These are phyloP conservation scores for Mycena floridula DNA, from an alignment of 768 basidiomycete species.

Conservation along the genomic window DNA sequence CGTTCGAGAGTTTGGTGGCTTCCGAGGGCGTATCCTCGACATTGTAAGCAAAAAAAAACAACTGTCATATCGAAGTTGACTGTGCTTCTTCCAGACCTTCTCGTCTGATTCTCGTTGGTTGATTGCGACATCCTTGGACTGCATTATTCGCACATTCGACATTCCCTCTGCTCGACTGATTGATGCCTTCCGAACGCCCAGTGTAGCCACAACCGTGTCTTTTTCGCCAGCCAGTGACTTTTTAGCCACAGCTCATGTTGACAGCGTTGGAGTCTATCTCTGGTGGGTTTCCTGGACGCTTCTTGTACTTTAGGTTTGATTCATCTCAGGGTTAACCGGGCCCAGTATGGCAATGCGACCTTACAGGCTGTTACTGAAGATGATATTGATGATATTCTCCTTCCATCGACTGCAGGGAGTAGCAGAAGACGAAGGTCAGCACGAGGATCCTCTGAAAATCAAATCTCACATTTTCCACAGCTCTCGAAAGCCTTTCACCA, in stretches of 20 bases:
- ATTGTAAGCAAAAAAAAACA: conserved; percentile 67
- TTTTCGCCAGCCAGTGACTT: conserved; percentile 97
- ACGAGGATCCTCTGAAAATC: not conserved
- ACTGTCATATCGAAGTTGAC: conserved; percentile 2
- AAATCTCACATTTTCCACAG: conserved; percentile 28
- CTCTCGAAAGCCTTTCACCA: conserved; percentile 65
- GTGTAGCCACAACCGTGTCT: conserved; percentile 82
- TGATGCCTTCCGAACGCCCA: conserved; percentile 84
- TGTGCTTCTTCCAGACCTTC: conserved; percentile 56
- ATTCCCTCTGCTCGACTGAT: conserved; percentile 90
- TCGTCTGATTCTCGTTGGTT: conserved; percentile 96
- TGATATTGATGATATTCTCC: conserved; percentile 56
- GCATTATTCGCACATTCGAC: conserved; percentile 91
- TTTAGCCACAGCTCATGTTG: conserved; percentile 90
- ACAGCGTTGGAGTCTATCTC: conserved; percentile 91
- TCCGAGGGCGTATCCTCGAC: conserved; percentile 82
- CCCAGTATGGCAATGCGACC: conserved; percentile 84
- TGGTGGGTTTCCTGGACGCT: conserved; percentile 43
- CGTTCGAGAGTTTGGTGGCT: conserved; percentile 86
- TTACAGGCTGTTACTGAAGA: conserved; percentile 76
- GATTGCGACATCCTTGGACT: conserved; percentile 82
- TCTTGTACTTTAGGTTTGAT: not conserved
- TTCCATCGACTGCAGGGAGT: conserved; percentile 85
- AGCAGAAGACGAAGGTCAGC: conserved; percentile 72
- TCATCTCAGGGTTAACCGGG: conserved; percentile 79